These are phyloP conservation scores for Sporothrix inflata DNA, from an alignment of 2,329 filamentous ascomycete genomes.

Conservation along the genomic window DNA sequence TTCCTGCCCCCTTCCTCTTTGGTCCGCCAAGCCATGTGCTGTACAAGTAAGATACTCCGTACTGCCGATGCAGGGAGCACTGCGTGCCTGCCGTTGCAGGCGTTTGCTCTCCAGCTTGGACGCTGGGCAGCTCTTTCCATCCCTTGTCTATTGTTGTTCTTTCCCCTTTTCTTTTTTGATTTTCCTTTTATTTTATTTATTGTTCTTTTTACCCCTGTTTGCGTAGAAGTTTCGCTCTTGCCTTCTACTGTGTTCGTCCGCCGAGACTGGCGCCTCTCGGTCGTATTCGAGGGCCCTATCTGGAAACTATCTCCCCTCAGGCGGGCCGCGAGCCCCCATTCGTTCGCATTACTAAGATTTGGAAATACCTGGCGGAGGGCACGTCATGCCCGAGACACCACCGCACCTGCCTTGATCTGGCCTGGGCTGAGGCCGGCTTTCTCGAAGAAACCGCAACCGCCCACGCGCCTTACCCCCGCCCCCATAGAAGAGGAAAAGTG, in stretches of 20 bases:
- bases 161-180: neutral
- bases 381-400: slow-evolving; percentile 25
- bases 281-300: slow-evolving; percentile 10
- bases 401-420: slow-evolving; percentile 19
- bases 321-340: neutral
- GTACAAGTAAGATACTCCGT: neutral
- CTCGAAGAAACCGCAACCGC: neutral
- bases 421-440: slow-evolving; percentile 5
- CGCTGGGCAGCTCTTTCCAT: neutral
- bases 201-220: too few relatives aligned
- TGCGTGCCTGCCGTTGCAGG: neutral
- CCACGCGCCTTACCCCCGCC: slow-evolving; percentile 1
- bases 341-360: slow-evolving; percentile 16
- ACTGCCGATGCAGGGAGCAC: neutral
- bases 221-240: neutral
- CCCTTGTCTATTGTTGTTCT: neutral
- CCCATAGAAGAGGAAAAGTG: neutral
- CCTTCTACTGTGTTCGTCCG: neutral
- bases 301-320: neutral
- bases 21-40: slow-evolving; percentile 14
- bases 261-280: slow-evolving; percentile 1
- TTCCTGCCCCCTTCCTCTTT: neutral
- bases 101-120: neutral
- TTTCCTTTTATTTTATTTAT: neutral
- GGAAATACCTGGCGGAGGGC: slow-evolving; percentile 20